A percentile compares a stretch with the other conserved stretches of the same genome.
Evolutionary conservation across 768 basidiomycete species (phyloP).

Genomic region (Phanerochaete carnosa): DNA sequence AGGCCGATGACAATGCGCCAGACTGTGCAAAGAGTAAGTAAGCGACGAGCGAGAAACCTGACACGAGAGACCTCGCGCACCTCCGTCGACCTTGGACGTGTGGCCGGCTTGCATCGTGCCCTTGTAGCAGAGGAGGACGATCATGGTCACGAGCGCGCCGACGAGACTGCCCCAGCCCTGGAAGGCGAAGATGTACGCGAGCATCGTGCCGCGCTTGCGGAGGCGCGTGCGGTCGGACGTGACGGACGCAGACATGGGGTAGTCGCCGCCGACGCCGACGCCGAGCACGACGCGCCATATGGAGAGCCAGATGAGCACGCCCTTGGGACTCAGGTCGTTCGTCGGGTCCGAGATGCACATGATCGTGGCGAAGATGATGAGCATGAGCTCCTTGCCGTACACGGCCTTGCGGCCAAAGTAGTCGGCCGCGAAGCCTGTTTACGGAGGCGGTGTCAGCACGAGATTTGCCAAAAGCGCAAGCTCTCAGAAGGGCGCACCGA

Average conservation of each 20-base stretch:
- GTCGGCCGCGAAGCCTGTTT: constrained; percentile 59
- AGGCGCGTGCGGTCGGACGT: constrained; percentile 65
- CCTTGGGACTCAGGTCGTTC: constrained; percentile 48
- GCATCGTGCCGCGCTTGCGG: constrained; percentile 65
- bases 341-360: constrained; percentile 65
- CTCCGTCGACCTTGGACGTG: constrained; percentile 67
- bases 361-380: constrained; percentile 78
- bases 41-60: neutral
- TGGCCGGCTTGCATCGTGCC: constrained; percentile 59
- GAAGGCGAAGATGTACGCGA: constrained; percentile 75
- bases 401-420: constrained; percentile 60
- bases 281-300: constrained; percentile 73
- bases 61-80: constrained; percentile 31
- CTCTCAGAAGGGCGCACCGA: constrained; percentile 36
- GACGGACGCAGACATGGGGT: constrained; percentile 72
- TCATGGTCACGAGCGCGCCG: constrained; percentile 58
- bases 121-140: constrained; percentile 64
- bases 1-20: constrained; percentile 78
- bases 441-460: neutral
- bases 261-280: constrained; percentile 77
- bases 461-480: neutral
- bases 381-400: constrained; percentile 79
- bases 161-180: constrained; percentile 77
- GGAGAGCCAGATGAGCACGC: constrained; percentile 57
- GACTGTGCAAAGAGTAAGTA: constrained; percentile 29